phyloP scores from a whole-genome alignment of 495 filamentous ascomycete genomes.

The Aspergillus ostianus region DNA sequence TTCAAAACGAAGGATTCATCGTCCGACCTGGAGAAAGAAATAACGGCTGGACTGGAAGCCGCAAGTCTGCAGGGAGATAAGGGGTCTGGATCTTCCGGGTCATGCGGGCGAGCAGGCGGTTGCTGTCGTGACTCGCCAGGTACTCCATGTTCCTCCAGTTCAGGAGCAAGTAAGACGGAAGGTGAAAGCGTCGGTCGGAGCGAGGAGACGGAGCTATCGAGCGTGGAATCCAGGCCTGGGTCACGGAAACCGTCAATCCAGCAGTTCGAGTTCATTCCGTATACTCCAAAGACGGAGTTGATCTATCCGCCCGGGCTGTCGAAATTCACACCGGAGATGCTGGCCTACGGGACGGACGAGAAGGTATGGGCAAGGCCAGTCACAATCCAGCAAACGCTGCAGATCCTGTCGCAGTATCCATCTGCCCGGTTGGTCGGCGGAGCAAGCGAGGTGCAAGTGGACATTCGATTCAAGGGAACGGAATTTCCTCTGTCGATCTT shows the following conservation, averaged over 20 bases:
- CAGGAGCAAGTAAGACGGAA: background rate
- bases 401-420: constrained; percentile 81
- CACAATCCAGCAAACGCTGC: constrained; percentile 77
- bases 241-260: background rate
- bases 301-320: constrained; percentile 85
- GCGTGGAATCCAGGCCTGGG: background rate
- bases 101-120: constrained; percentile 22
- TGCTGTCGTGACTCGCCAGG: constrained; percentile 63
- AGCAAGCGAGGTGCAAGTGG: constrained; percentile 94
- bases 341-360: constrained; percentile 87
- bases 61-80: background rate
- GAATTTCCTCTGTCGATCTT: constrained; percentile 85
- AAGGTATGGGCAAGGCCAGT: constrained; percentile 91
- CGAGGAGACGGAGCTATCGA: background rate
- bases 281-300: constrained; percentile 85
- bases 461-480: constrained; percentile 94
- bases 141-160: constrained; percentile 8
- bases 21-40: too few relatives aligned
- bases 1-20: background rate
- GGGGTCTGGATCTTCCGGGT: constrained; percentile 38
- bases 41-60: too few relatives aligned
- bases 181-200: background rate
- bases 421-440: constrained; percentile 91
- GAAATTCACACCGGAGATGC: constrained; percentile 73
- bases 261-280: constrained; percentile 74